These are phyloP conservation scores for Dissoconium aciculare DNA, from an alignment of 2,329 filamentous ascomycete species.

Conservation along the genomic window DNA sequence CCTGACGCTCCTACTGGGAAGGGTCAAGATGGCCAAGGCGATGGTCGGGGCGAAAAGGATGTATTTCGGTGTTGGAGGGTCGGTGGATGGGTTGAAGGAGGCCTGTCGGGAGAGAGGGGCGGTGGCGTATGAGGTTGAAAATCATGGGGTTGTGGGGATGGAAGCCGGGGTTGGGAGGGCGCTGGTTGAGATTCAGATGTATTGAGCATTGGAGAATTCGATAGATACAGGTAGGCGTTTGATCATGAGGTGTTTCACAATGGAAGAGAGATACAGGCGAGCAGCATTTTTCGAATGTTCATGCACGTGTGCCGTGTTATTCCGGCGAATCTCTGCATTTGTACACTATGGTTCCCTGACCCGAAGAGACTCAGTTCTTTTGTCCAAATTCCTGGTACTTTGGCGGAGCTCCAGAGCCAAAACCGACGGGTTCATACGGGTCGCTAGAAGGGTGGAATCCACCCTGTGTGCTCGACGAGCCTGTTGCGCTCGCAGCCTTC, in stretches of 20 bases:
- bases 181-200: conserved; percentile 33
- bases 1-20: conserved; percentile 42
- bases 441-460: conserved; percentile 13
- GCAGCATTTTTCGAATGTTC: no score
- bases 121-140: conserved; percentile 35
- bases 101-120: conserved; percentile 29
- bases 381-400: conserved; percentile 17
- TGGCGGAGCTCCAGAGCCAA: conserved; percentile 15
- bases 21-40: conserved; percentile 42
- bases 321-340: no score
- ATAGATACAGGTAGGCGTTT: no score
- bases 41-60: conserved; percentile 63
- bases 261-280: no score
- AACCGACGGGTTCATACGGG: conserved; percentile 16
- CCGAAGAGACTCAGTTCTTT: conserved; percentile 3
- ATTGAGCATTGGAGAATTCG: no score
- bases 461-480: conserved; percentile 7
- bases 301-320: no score
- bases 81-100: conserved; percentile 55
- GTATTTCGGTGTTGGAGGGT: conserved; percentile 75
- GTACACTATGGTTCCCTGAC: no score
- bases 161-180: conserved; percentile 31
- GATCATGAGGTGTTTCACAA: no score
- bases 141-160: conserved; percentile 30
- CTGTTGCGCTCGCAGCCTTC: conserved; percentile 21